These are phyloP conservation scores for Metschnikowia kunwiensis DNA, from an alignment of 805 yeast genomes.

Conservation along the genomic window DNA sequence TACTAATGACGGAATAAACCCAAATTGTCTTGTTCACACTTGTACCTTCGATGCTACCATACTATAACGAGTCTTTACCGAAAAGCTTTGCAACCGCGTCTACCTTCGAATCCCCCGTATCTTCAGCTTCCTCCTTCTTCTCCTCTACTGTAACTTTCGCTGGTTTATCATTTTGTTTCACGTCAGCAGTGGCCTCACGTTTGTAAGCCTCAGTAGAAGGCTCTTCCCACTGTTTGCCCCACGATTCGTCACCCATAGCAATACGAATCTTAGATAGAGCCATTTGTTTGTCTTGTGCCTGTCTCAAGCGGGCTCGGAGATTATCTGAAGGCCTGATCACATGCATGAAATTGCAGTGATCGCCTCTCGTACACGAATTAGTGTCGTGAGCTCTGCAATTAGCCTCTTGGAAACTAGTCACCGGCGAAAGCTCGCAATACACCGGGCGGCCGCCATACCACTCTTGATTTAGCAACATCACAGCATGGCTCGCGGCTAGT, in stretches of 20 bases:
- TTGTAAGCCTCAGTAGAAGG: conserved; percentile 12
- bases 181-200: conserved; percentile 1
- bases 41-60: no score
- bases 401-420: conserved; percentile 64
- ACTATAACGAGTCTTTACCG: background rate
- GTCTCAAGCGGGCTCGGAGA: conserved; percentile 39
- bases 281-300: conserved; percentile 34
- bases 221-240: conserved; percentile 20
- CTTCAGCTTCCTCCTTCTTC: background rate
- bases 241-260: conserved; percentile 13
- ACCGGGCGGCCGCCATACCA: conserved; percentile 84
- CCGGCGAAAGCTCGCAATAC: conserved; percentile 76
- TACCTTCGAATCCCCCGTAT: conserved; percentile 9
- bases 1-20: no score
- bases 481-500: conserved; percentile 58
- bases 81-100: conserved; percentile 19
- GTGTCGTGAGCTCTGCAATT: conserved; percentile 70
- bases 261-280: conserved; percentile 16
- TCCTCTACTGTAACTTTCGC: background rate
- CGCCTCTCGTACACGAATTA: conserved; percentile 70
- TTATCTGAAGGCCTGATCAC: conserved; percentile 52
- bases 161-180: background rate
- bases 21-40: no score
- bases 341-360: conserved; percentile 86
- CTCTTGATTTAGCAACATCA: conserved; percentile 61